A percentile compares a stretch with the other conserved stretches of the same genome.
These are phyloP conservation scores for Scopulariopsis brevicaulis DNA, from an alignment of 2,329 filamentous ascomycete genomes.

Conservation along the genomic window DNA sequence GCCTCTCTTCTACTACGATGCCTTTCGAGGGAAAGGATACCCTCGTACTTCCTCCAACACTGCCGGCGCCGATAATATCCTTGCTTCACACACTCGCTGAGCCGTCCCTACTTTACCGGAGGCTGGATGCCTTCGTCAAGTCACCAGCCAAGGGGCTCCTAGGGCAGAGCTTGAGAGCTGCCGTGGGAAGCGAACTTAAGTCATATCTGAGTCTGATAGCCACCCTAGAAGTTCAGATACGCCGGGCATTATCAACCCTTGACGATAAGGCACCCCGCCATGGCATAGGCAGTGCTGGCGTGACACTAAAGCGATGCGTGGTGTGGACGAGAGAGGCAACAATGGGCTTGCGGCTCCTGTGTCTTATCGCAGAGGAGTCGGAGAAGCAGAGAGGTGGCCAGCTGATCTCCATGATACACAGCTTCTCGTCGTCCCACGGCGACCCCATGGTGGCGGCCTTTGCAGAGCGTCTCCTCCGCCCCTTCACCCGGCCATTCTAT, in stretches of 20 bases:
- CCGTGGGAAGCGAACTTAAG: slow-evolving; percentile 72
- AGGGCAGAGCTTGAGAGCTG: slow-evolving; percentile 81
- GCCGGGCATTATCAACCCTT: slow-evolving; percentile 66
- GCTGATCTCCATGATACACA: slow-evolving; percentile 86
- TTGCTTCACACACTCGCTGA: slow-evolving; percentile 84
- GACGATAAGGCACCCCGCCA: slow-evolving; percentile 55
- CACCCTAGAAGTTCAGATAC: slow-evolving; percentile 84
- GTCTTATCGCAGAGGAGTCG: slow-evolving; percentile 85
- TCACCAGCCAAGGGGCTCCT: slow-evolving; percentile 74
- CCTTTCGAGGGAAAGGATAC: slow-evolving; percentile 59
- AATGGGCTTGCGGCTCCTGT: slow-evolving; percentile 89
- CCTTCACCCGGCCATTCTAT: slow-evolving; percentile 91
- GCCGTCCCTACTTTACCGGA: slow-evolving; percentile 82
- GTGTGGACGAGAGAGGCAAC: slow-evolving; percentile 97
- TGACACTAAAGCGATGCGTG: slow-evolving; percentile 89
- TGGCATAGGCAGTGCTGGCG: slow-evolving; percentile 73
- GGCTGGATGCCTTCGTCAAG: slow-evolving; percentile 71
- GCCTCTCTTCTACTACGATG: slow-evolving; percentile 76
- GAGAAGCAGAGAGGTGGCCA: slow-evolving; percentile 76
- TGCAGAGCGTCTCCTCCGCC: slow-evolving; percentile 75
- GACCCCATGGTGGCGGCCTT: slow-evolving; percentile 92
- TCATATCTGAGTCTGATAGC: slow-evolving; percentile 87
- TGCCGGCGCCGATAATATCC: slow-evolving; percentile 77
- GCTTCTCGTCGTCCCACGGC: slow-evolving; percentile 85
- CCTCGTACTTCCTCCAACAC: slow-evolving; percentile 63